Evolutionary conservation across 352 stramenopile genomes (phyloP), one percentile per base, ranked within the genome.

Genomic region (Globisporangium abappressorium): DNA sequence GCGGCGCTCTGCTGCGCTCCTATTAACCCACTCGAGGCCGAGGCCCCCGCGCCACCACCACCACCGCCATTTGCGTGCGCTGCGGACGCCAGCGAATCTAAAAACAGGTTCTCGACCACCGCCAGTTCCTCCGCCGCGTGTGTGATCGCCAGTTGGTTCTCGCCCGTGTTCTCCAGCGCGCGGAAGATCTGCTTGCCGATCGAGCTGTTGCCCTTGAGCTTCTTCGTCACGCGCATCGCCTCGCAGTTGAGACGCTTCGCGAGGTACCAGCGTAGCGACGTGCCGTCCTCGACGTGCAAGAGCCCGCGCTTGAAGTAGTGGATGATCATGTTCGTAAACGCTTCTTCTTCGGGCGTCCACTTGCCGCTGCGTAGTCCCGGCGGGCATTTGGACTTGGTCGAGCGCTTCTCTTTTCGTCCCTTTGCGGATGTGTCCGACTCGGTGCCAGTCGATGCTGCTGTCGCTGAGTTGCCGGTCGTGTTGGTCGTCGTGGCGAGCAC

Each of bases 151-250:
- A 72, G 63, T 11, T 75, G 76, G 55, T 88, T 94, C 43, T 85
- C 76, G 1, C 78, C 71, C 11, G 74, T 89, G 70, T 82, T 79
- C 61, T 93, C 87, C 5, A 93, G 79, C 58, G 85, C 76, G 33
- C 88, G 85, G 65, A 94, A 96, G 62, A 96, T 93, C 72, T 96
- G 86, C 64, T 96, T 96, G 26, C 88, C 88, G 70, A 95, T 94
- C 41, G 85, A 94, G 70, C 81, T 92, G 69, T 94, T 93, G 62
- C 86, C 86, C 68, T 94, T 96, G 71, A 96, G 80, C 71, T 96
- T 96, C 68, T 96, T 96, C 30, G 88, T 94, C 63, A 96, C 86
- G 49, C 88, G 85, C 88, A 96, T 96, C 9, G 88, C 85, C 59
- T 96, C 87, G 67, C 88, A 96, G 64, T 94, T 94, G 7, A 96